Evolutionary conservation across 225 moss, liverwort and hornwort species (phyloP).

Genomic region (Lunularia cruciata): DNA sequence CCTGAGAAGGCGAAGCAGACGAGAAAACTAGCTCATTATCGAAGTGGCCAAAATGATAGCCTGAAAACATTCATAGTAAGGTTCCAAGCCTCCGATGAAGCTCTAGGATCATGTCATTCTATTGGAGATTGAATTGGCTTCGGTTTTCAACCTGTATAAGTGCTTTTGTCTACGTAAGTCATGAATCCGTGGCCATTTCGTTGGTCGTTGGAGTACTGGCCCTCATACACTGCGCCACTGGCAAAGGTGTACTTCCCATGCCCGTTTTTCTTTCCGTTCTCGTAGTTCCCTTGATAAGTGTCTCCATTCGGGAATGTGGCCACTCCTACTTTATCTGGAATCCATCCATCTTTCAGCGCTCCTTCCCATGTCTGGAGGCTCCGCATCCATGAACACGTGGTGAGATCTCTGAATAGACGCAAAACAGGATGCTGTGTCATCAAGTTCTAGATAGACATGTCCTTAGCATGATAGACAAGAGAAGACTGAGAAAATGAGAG

Average conservation of each 20-base stretch:
- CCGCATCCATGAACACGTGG: neutral
- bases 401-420: neutral
- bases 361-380: constrained; percentile 64
- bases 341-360: constrained; percentile 65
- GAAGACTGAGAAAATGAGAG: neutral
- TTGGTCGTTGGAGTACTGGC: constrained; percentile 71
- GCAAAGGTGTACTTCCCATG: constrained; percentile 64
- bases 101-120: neutral
- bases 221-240: constrained; percentile 75
- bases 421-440: neutral
- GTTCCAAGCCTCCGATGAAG: too few species aligned
- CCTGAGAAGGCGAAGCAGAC: neutral
- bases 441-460: neutral
- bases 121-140: neutral
- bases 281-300: constrained; percentile 67
- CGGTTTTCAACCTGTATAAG: constrained; percentile 51
- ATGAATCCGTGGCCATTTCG: constrained; percentile 78
- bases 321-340: constrained; percentile 67
- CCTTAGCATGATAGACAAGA: neutral
- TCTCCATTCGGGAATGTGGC: constrained; percentile 81
- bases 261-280: constrained; percentile 81
- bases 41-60: too few species aligned
- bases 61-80: too few species aligned
- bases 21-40: neutral
- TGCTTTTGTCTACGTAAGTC: constrained; percentile 73